Evolutionary conservation across 2,329 filamentous ascomycete genomes (phyloP).

Genomic region (Sclerotinia spermophila): DNA sequence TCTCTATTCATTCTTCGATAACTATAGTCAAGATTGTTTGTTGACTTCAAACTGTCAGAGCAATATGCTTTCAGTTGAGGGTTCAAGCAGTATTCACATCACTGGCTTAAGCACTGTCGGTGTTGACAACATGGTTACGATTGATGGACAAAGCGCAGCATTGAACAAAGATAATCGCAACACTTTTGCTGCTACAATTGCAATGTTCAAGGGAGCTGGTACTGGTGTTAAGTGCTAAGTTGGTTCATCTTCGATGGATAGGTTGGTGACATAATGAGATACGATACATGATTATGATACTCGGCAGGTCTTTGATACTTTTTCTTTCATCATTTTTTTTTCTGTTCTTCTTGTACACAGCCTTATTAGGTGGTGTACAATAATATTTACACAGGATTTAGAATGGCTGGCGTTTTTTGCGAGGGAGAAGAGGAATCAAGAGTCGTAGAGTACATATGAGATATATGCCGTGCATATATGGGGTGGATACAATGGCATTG

Average conservation of each 20-base stretch:
- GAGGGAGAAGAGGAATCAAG: no score
- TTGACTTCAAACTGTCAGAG: conserved; percentile 66
- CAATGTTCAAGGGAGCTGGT: conserved; percentile 42
- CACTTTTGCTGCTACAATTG: conserved; percentile 61
- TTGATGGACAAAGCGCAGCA: conserved; percentile 53
- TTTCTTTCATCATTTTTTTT: neutral
- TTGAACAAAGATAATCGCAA: conserved; percentile 61
- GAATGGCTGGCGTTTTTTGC: neutral
- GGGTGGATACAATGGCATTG: neutral
- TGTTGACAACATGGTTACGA: conserved; percentile 66
- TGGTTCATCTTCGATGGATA: neutral
- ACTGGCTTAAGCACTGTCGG: conserved; percentile 74
- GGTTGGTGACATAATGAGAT: neutral
- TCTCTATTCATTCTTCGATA: conserved; percentile 80
- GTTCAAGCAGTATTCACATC: conserved; percentile 55
- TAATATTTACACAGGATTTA: neutral
- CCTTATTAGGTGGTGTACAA: neutral
- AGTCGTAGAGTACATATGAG: neutral
- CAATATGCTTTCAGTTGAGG: conserved; percentile 72
- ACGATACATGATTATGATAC: neutral
- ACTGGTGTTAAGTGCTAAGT: conserved; percentile 8
- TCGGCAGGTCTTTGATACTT: neutral
- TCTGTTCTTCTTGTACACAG: neutral
- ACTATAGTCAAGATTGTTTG: conserved; percentile 71
- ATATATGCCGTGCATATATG: neutral